A percentile compares a stretch with the other conserved stretches of the same genome.
These are phyloP conservation scores for Ophiocordyceps australis DNA, from an alignment of 2,329 filamentous ascomycete species.

Conservation along the genomic window DNA sequence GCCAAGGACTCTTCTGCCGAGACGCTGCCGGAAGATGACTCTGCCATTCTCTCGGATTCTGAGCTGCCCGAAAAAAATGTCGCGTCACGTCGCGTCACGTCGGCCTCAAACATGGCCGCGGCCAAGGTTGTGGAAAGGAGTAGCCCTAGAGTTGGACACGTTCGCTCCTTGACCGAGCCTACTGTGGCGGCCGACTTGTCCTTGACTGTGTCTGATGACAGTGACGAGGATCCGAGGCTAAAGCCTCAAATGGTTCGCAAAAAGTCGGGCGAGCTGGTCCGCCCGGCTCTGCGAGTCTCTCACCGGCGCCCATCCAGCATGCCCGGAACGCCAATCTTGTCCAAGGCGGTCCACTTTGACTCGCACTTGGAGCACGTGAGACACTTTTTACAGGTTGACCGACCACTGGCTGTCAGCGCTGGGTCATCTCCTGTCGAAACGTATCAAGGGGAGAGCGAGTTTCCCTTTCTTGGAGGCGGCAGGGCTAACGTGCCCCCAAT, in stretches of 20 bases:
- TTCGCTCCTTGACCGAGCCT: conserved; percentile 38
- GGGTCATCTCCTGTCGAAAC: conserved; percentile 79
- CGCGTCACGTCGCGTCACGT: conserved; percentile 14
- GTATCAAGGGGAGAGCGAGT: conserved; percentile 77
- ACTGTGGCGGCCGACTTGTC: conserved; percentile 26
- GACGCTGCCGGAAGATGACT: conserved; percentile 13
- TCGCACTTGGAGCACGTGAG: conserved; percentile 90
- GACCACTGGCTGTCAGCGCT: conserved; percentile 88
- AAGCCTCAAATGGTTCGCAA: conserved; percentile 94
- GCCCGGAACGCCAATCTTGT: conserved; percentile 90
- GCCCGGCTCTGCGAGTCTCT: conserved; percentile 74
- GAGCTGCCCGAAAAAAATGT: background rate
- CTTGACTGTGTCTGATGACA: conserved; percentile 40
- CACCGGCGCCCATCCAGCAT: conserved; percentile 79
- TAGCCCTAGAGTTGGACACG: conserved; percentile 25
- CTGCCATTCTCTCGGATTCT: background rate
- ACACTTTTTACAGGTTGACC: conserved; percentile 87
- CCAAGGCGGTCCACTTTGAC: conserved; percentile 97
- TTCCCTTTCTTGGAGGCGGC: conserved; percentile 49
- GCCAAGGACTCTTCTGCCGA: conserved; percentile 36
- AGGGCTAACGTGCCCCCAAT: too few relatives aligned
- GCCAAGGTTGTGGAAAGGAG: conserved; percentile 21
- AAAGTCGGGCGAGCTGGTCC: conserved; percentile 93
- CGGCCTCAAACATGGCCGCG: conserved; percentile 27
- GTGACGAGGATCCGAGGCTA: conserved; percentile 34